phyloP scores from a whole-genome alignment of 2,329 filamentous ascomycete genomes.

The Claviceps capensis region DNA sequence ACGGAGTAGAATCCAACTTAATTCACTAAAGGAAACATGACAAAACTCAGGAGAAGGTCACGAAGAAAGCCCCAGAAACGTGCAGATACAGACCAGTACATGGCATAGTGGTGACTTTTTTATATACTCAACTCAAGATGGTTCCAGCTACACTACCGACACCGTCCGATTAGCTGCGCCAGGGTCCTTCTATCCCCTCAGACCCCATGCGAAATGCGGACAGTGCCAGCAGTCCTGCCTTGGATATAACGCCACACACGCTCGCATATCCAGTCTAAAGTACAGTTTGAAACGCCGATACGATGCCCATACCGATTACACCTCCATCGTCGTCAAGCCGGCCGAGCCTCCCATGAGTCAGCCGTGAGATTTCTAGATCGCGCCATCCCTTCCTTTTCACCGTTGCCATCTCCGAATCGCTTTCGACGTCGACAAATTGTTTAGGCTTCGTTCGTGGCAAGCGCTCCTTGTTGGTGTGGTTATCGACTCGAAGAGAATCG shows the following conservation, averaged over 20 bases:
- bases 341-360: background rate
- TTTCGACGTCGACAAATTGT: background rate
- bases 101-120: background rate
- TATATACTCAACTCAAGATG: background rate
- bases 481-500: background rate
- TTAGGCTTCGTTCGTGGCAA: background rate
- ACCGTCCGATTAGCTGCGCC: background rate
- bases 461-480: background rate
- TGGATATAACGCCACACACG: background rate
- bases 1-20: too few species aligned
- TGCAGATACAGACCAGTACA: background rate
- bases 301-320: slow-evolving; percentile 15
- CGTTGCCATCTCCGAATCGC: background rate
- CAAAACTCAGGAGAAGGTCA: background rate
- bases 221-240: background rate
- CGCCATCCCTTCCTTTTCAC: too few species aligned
- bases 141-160: background rate
- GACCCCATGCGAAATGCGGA: background rate
- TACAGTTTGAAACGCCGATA: slow-evolving; percentile 20
- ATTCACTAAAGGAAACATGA: too few species aligned
- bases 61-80: background rate
- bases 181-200: background rate
- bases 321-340: slow-evolving; percentile 5
- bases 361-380: background rate
- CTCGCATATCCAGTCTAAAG: slow-evolving; percentile 12